Conservation (phyloP, 495 filamentous ascomycete genomes). For the Tetracladium setigerum region DNA sequence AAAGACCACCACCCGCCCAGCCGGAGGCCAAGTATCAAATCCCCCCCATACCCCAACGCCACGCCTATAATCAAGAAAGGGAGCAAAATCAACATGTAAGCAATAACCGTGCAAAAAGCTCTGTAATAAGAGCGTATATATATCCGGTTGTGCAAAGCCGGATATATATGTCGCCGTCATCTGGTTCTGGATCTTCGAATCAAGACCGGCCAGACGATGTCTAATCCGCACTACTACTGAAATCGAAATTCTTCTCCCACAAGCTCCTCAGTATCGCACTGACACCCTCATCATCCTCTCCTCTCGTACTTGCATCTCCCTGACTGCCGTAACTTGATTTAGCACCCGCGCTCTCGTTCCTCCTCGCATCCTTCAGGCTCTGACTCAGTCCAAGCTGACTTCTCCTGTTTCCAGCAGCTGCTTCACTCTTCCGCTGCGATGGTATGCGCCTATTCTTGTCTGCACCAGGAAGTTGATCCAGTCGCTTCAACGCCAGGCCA, state of each 20-base stretch:
- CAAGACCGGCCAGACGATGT: too few relatives aligned
- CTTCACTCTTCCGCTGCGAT: slow-evolving; percentile 17
- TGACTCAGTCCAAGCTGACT: slow-evolving; percentile 31
- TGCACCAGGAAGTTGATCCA: slow-evolving; percentile 39
- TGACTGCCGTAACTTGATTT: slow-evolving; percentile 30
- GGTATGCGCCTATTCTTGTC: slow-evolving; percentile 39
- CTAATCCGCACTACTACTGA: slow-evolving; percentile 44
- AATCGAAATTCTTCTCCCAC: slow-evolving; percentile 47
- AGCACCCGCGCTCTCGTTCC: slow-evolving; percentile 10
- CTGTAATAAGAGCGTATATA: too few relatives aligned
- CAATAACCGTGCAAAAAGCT: too few relatives aligned
- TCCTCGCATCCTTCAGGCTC: slow-evolving; percentile 27
- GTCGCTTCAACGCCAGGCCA: slow-evolving; percentile 45
- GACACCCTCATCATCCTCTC: slow-evolving; percentile 34
- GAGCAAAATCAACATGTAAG: too few relatives aligned
- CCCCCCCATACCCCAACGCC: too few relatives aligned
- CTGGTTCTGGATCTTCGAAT: too few relatives aligned
- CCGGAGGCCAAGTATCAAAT: too few relatives aligned
- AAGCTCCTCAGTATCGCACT: slow-evolving; percentile 39
- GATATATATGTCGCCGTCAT: too few relatives aligned
- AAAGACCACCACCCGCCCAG: too few relatives aligned
- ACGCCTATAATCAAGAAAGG: too few relatives aligned
- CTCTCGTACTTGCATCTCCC: slow-evolving; percentile 24
- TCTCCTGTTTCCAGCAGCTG: slow-evolving; percentile 17
- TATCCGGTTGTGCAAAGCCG: too few relatives aligned